Evolutionary conservation across 2,329 filamentous ascomycete species (phyloP).

Genomic region (Aspergillus costaricaensis): DNA sequence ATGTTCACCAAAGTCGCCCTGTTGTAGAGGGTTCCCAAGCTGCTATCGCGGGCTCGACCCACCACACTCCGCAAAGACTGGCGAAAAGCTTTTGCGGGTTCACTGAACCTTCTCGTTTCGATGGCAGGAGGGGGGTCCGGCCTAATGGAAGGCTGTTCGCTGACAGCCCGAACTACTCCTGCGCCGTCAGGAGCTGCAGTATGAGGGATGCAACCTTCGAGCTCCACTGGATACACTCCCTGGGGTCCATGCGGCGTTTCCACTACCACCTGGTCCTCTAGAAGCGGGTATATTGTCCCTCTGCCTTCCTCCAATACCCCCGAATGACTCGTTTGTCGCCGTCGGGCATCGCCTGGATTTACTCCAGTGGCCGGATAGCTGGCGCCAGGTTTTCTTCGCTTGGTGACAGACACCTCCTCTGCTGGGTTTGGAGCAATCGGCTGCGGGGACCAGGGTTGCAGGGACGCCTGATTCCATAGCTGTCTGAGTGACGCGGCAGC

Average conservation of each 20-base stretch:
- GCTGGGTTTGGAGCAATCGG: background rate
- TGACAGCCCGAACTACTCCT: no score
- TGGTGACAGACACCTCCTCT: constrained; percentile 7
- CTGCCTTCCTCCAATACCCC: constrained; percentile 2
- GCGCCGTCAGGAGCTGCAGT: background rate
- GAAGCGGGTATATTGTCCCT: background rate
- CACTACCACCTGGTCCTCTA: background rate
- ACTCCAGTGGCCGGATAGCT: background rate
- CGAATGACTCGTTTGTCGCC: background rate
- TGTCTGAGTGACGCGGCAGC: background rate
- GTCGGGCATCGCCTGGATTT: background rate
- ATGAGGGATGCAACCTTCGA: background rate
- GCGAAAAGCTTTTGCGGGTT: background rate
- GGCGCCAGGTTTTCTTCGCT: background rate
- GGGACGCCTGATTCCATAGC: background rate
- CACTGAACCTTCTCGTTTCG: background rate
- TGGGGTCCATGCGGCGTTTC: background rate
- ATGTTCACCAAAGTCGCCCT: constrained; percentile 11
- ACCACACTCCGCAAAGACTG: background rate
- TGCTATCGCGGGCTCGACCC: constrained; percentile 3
- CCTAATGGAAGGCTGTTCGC: background rate
- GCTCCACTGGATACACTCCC: background rate
- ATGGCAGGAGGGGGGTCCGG: background rate
- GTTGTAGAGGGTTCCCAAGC: constrained; percentile 14
- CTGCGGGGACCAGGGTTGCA: background rate